A percentile compares a stretch with the other conserved stretches of the same genome.
phyloP scores from a whole-genome alignment of 371 early-diverging fungal genomes.

The Dinochytrium kinnereticum region DNA sequence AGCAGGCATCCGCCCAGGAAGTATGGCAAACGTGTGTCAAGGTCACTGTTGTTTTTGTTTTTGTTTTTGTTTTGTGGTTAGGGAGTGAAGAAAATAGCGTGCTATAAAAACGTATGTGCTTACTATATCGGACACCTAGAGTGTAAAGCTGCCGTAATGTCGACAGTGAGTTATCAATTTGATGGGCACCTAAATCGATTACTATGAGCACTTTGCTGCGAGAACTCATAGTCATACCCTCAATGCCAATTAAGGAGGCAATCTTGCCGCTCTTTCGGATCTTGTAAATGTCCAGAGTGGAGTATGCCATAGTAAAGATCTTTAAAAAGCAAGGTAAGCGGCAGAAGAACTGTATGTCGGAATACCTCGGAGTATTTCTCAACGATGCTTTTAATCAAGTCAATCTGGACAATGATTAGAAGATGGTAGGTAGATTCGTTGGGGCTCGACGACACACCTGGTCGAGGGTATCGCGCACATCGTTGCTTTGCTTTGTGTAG shows the following conservation, averaged over 20 bases:
- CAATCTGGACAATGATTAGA: constrained; percentile 51
- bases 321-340: too few species aligned
- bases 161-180: constrained; percentile 64
- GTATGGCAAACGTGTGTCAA: constrained; percentile 72
- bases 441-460: background rate
- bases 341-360: too few species aligned
- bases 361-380: constrained; percentile 52
- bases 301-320: constrained; percentile 56
- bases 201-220: background rate
- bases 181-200: constrained; percentile 52
- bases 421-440: background rate
- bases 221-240: constrained; percentile 43
- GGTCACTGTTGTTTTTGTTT: constrained; percentile 53
- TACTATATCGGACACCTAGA: constrained; percentile 65
- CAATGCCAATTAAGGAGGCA: constrained; percentile 69
- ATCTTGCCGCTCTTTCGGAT: constrained; percentile 55
- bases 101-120: background rate
- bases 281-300: constrained; percentile 53
- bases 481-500: constrained; percentile 28
- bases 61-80: too few species aligned
- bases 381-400: constrained; percentile 63
- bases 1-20: constrained; percentile 68
- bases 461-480: constrained; percentile 47
- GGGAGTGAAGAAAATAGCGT: background rate
- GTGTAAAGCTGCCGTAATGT: constrained; percentile 62